These are phyloP conservation scores for Hsuehochloa calcarea DNA, from an alignment of 176 grass and related monocot genomes.

Conservation along the genomic window DNA sequence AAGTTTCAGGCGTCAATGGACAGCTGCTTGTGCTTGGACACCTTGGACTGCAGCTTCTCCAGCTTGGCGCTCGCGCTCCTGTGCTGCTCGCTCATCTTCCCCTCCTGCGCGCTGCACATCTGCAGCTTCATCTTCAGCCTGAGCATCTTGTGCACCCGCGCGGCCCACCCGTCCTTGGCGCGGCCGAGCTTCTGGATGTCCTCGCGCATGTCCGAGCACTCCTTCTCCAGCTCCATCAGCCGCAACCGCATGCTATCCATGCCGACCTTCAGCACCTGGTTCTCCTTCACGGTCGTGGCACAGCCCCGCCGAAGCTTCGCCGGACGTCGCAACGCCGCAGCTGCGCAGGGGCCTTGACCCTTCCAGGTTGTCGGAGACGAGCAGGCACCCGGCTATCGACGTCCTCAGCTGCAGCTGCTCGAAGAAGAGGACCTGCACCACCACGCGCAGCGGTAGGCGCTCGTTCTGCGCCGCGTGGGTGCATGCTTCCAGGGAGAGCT, in stretches of 20 bases:
- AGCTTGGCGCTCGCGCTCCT: constrained; percentile 25
- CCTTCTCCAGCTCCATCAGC: constrained; percentile 56
- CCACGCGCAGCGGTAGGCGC: constrained; percentile 57
- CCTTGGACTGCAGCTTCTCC: constrained; percentile 57
- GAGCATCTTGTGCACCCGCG: constrained; percentile 37
- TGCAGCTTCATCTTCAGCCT: constrained; percentile 49
- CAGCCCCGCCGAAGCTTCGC: constrained; percentile 23
- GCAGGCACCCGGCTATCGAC: constrained; percentile 24
- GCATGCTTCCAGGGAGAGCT: constrained; percentile 72
- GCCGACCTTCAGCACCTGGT: constrained; percentile 47
- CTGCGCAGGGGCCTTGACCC: constrained; percentile 2
- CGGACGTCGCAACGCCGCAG: not conserved
- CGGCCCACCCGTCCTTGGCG: constrained; percentile 25
- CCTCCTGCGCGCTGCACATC: constrained; percentile 55
- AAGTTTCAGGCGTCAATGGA: constrained; percentile 1
- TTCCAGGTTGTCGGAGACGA: constrained; percentile 39
- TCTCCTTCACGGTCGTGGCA: constrained; percentile 44
- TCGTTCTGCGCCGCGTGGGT: constrained; percentile 67
- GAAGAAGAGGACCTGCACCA: constrained; percentile 72
- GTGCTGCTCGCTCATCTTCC: constrained; percentile 32
- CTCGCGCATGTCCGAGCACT: constrained; percentile 47
- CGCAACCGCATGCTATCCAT: constrained; percentile 50
- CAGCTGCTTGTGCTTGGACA: constrained; percentile 53
- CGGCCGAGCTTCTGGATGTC: constrained; percentile 48
- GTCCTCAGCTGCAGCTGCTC: constrained; percentile 67